phyloP scores from a whole-genome alignment of 441 rosid genomes.

The Breynia disticha region DNA sequence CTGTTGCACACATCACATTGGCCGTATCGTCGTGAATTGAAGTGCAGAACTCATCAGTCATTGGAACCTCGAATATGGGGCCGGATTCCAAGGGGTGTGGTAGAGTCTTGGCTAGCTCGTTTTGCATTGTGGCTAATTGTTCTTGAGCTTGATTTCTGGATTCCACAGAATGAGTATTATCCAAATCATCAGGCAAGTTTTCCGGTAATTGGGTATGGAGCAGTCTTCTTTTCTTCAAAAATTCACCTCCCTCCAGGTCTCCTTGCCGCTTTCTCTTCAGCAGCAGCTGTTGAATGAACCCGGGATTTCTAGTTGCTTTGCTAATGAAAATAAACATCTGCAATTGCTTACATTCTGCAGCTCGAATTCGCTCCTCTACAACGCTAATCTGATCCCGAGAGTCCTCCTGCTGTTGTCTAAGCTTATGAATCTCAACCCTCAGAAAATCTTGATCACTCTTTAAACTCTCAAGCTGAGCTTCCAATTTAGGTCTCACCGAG shows the following conservation, averaged over 20 bases:
- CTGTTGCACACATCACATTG: conserved; percentile 9
- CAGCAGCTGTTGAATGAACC: conserved; percentile 30
- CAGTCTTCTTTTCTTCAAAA: conserved; percentile 33
- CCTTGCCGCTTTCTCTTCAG: conserved; percentile 34
- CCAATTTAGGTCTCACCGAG: conserved; percentile 14
- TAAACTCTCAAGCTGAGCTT: conserved; percentile 29
- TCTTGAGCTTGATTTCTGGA: conserved; percentile 21
- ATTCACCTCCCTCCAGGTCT: conserved; percentile 27
- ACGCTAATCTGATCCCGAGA: conserved; percentile 28
- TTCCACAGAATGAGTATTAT: conserved; percentile 4
- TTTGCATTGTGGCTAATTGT: conserved; percentile 23
- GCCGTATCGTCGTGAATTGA: conserved; percentile 12
- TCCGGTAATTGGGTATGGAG: conserved; percentile 21
- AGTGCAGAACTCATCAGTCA: conserved; percentile 15
- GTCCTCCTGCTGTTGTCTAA: conserved; percentile 34
- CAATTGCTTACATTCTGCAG: conserved; percentile 38
- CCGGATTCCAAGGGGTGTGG: conserved; percentile 10
- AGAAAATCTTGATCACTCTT: conserved; percentile 36
- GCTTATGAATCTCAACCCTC: conserved; percentile 36
- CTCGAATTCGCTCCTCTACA: conserved; percentile 33
- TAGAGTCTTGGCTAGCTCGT: conserved; percentile 19
- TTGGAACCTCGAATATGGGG: conserved; percentile 9
- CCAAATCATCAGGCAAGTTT: conserved; percentile 13
- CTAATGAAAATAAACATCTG: conserved; percentile 42
- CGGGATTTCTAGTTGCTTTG: conserved; percentile 31